Base-by-base conservation (phyloP, 805 yeast genomes). In the Schwanniomyces pseudopolymorphus region DNA sequence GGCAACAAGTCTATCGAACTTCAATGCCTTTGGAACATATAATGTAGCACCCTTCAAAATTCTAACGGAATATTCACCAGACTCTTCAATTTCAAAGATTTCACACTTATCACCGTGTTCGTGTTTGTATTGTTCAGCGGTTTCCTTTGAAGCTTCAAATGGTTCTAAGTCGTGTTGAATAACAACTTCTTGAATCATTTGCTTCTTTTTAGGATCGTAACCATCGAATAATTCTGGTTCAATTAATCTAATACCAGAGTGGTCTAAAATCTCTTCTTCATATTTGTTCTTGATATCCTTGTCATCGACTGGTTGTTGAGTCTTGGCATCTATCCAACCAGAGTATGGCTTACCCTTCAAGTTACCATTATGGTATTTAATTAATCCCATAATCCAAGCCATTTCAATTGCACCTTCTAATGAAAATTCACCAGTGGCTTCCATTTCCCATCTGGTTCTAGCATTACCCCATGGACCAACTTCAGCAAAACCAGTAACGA, bases 381-480 rank as follows among this genome's bases (percentile, higher is more conserved):
- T 91, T 65, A 87, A 80, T 57, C 97, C 97, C 98, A 94, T 94
- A 59, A 94, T 91, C 97, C 98, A 94, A 42, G 99, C 98, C 96
- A 94, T 91, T 76, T 94, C 99, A 64, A 94, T 86, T 64, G 97
- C 87, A 63, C 99, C 99, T 74, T 94, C 99, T 59, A 94, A 76
- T 8, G 97, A 91, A 73, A 94, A 94, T 64, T 87, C 89, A 61
- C 99, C 99, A 50, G 69, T 57, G 39, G 97, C 89, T 75, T 94
- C 99, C 96, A 94, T 94, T 73, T 94, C 98, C 99, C 99, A 94
- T 79, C 99, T 84, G 47, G 99, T 94, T 80, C 98, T 87, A 33
- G 99, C 74, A 68, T 91, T 90, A 81, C 99, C 99, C 96, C 97
- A 95, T 62, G 99, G 99, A 65, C 97, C 95, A 58, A 94, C 98